These are phyloP conservation scores for Phytomonas francai DNA, from an alignment of 208 protist genomes.

Conservation along the genomic window DNA sequence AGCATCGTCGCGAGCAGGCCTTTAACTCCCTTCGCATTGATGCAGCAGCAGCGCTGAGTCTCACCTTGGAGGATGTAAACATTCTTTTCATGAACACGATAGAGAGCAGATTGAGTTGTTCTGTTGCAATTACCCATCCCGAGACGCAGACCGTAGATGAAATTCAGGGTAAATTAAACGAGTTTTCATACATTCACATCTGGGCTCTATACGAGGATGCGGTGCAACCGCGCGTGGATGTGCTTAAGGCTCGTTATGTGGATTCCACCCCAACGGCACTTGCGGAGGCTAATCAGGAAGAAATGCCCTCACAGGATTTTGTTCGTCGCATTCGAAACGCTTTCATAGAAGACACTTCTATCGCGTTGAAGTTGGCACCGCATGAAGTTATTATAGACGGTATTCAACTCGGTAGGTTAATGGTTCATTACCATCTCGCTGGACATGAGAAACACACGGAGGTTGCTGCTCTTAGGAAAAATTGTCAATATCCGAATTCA, in stretches of 20 bases:
- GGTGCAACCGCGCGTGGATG: background rate
- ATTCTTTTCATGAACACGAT: conserved; percentile 6
- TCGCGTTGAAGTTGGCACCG: conserved; percentile 20
- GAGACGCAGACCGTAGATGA: background rate
- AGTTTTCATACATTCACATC: conserved; percentile 20
- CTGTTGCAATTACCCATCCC: conserved; percentile 14
- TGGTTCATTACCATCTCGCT: conserved; percentile 31
- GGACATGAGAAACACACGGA: conserved; percentile 3
- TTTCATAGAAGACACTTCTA: conserved; percentile 30
- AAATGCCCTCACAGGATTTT: background rate
- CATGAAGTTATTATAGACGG: conserved; percentile 20
- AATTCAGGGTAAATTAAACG: conserved; percentile 17
- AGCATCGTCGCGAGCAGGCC: conserved; percentile 12
- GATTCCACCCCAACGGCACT: background rate
- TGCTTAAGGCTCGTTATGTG: background rate
- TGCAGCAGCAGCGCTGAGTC: conserved; percentile 17
- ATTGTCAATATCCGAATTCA: background rate
- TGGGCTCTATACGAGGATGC: conserved; percentile 20
- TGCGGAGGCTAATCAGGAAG: background rate
- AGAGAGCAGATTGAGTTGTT: conserved; percentile 12
- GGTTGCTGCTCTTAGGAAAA: background rate
- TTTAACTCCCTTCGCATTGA: conserved; percentile 31
- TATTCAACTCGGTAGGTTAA: conserved; percentile 26
- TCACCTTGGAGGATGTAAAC: conserved; percentile 18
- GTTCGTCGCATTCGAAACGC: conserved; percentile 14